Conservation (phyloP, 306 rosid species). For the Quercus engelmannii region DNA sequence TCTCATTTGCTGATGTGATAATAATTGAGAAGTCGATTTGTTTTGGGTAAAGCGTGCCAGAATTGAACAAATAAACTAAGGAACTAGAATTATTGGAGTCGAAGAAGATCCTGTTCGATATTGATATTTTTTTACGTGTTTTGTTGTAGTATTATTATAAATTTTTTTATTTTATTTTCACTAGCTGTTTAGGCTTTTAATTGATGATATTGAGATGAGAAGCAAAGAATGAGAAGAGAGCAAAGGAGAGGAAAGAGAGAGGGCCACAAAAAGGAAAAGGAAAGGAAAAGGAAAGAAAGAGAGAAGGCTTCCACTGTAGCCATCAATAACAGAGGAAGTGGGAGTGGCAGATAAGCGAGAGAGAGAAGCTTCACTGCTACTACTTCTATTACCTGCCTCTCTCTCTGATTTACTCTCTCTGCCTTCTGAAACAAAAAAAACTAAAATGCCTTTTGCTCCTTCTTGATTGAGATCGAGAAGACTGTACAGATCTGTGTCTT, state of each 20-base stretch:
- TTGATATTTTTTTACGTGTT: background rate
- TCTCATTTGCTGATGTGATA: background rate
- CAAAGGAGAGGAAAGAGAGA: background rate
- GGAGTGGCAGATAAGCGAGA: background rate
- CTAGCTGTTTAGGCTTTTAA: background rate
- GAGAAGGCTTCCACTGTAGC: background rate
- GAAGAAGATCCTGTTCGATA: background rate
- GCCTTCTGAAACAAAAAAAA: too few species aligned
- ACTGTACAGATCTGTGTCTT: background rate
- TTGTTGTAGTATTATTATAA: too few species aligned
- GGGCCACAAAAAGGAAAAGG: background rate
- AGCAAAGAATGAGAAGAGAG: constrained; percentile 16
- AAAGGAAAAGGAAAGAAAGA: background rate
- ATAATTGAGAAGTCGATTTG: background rate
- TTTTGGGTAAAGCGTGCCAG: too few species aligned
- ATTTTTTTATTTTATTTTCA: background rate
- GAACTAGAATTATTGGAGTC: background rate
- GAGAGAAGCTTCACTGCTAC: too few species aligned
- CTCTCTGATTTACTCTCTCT: too few species aligned
- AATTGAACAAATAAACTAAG: background rate
- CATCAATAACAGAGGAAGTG: background rate
- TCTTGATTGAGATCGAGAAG: too few species aligned
- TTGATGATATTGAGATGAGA: background rate
- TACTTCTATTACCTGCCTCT: too few species aligned
- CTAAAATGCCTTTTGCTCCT: too few species aligned